Evolutionary conservation across 1,284 basidiomycete species (phyloP).

Genomic region (Athelia psychrophila): DNA sequence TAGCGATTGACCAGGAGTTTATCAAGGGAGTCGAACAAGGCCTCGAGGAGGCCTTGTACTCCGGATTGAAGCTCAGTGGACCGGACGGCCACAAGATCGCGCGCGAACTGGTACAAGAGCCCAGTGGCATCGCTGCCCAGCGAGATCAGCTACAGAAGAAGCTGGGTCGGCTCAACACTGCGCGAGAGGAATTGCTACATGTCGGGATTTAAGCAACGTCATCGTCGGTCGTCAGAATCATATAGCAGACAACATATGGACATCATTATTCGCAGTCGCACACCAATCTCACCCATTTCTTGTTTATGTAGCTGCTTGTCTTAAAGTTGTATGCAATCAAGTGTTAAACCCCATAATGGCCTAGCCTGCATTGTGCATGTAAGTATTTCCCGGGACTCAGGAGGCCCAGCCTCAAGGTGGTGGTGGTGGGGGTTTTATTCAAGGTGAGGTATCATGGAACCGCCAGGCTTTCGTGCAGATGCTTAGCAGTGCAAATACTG

Average conservation of each 20-base stretch:
- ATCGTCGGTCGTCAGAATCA: no score
- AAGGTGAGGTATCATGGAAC: conserved; percentile 29
- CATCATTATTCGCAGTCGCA: no score
- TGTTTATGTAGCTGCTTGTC: no score
- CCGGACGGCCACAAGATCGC: conserved; percentile 47
- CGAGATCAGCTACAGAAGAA: conserved; percentile 52
- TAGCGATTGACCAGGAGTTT: conserved; percentile 62
- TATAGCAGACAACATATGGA: no score
- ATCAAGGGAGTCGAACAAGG: conserved; percentile 42
- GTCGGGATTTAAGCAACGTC: conserved; percentile 4
- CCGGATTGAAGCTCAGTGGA: conserved; percentile 43
- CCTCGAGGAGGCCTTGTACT: conserved; percentile 42
- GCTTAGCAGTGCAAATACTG: no score
- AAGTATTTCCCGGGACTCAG: no score
- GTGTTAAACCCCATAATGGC: no score
- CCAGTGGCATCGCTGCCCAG: conserved; percentile 36
- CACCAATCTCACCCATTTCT: no score
- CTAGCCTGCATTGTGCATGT: no score
- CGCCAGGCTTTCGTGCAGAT: conserved; percentile 43
- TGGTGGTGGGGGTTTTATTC: no score
- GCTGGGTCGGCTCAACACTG: conserved; percentile 47
- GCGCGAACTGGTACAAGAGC: conserved; percentile 54
- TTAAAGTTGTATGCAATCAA: no score
- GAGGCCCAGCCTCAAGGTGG: no score
- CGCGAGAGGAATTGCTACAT: conserved; percentile 42